Base-by-base conservation (phyloP, 352 stramenopile genomes). In the Pythium phragmitis region DNA sequence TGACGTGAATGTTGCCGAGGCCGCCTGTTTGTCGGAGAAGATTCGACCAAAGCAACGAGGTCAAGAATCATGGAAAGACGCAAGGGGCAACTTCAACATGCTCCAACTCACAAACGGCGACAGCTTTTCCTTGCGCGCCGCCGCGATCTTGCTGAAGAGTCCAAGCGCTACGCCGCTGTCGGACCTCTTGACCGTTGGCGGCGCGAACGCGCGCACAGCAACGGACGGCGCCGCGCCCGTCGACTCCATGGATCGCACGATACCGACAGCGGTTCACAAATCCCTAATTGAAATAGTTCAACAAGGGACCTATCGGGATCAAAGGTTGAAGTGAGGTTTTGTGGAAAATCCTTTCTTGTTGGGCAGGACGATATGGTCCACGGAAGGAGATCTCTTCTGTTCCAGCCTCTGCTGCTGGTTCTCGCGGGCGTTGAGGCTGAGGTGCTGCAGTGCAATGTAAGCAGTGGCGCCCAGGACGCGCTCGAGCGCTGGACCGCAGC, bases 141-240 rank as follows among this genome's bases (percentile, higher is more conserved):
- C 79, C 49, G 79, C 78, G 56, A 92, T 88, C 69, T 92, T 92
- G 59, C 79, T 88, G 65, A 90, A 88, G 55, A 90, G 70, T 1
- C 79, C 78, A 8, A 92, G 68, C 39, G 83, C 69, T 41, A 89
- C 75, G 48, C 84, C 78, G 17, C 76, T 75, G 34, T 77, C 67
- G 1, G 54, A 58, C 19, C 53, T 47, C 46, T 47, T 64, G 33
- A 45, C 26, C 14, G 16, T 62, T 7, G 41, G 43, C 4, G 43
- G n/a, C 33, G 49, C 47, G 34, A 65, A 65, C 16, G 54, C 42
- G 52, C 54, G 57, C 17, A 45, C 23, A 16, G 57, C 46, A 14
- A 58, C 36, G 14, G 49, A 53, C 8, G 49, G 28, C 45, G 56
- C 48, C 5, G 36, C 30, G 28, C 49, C 39, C 23, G 54, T 52